phyloP scores from a whole-genome alignment of 1,284 basidiomycete species.

The Boletus sp. region DNA sequence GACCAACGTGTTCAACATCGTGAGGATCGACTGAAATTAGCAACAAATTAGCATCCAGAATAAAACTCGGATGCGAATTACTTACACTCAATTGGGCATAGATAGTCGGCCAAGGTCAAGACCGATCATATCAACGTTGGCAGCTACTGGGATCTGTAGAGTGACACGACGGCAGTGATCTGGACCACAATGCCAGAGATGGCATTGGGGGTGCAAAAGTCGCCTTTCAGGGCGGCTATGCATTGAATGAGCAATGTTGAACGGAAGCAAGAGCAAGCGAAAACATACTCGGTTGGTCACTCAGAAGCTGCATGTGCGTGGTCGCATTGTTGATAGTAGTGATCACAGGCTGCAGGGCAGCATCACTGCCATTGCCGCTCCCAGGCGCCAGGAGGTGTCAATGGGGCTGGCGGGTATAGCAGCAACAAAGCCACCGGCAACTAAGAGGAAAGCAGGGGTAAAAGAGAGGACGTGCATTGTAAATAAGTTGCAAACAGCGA shows the following conservation, averaged over 20 bases:
- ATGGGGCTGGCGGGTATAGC: slow-evolving; percentile 11
- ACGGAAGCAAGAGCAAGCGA: too few relatives aligned
- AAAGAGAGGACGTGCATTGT: slow-evolving; percentile 27
- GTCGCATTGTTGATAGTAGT: slow-evolving; percentile 18
- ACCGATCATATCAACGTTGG: slow-evolving; percentile 7
- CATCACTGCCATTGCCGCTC: slow-evolving; percentile 9
- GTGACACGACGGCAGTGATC: slow-evolving; percentile 12
- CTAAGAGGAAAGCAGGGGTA: slow-evolving; percentile 19
- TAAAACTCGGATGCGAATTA: too few relatives aligned
- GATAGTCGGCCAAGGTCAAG: slow-evolving; percentile 10
- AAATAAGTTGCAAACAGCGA: slow-evolving; percentile 19
- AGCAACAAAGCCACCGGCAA: slow-evolving; percentile 16
- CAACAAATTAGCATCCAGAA: background rate
- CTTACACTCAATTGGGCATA: slow-evolving; percentile 9
- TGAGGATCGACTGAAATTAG: slow-evolving; percentile 5
- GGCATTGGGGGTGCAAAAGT: slow-evolving; percentile 11
- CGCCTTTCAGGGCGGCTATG: slow-evolving; percentile 8
- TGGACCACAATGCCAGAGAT: slow-evolving; percentile 15
- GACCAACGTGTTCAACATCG: slow-evolving; percentile 10
- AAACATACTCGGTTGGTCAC: slow-evolving; percentile 15
- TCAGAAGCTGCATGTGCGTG: slow-evolving; percentile 4
- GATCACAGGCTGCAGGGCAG: slow-evolving; percentile 18
- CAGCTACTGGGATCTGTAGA: slow-evolving; percentile 12
- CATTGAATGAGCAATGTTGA: background rate
- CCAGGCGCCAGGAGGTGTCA: slow-evolving; percentile 6